These are phyloP conservation scores for Penicillium sp. DNA, from an alignment of 2,329 filamentous ascomycete species.

Conservation along the genomic window DNA sequence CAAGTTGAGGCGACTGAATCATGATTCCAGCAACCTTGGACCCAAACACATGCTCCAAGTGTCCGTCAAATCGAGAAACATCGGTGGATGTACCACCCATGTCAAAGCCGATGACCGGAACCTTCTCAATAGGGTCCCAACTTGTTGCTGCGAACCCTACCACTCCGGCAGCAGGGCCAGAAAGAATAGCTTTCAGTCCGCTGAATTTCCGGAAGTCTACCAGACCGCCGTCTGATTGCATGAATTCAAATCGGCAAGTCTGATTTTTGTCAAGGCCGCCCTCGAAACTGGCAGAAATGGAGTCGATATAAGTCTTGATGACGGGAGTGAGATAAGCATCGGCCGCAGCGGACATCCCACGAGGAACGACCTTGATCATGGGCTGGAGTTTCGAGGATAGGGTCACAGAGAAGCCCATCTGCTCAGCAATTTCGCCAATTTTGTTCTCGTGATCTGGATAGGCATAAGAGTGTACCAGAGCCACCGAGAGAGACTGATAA, in stretches of 20 bases:
- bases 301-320: conserved; percentile 66
- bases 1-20: conserved; percentile 84
- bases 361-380: conserved; percentile 78
- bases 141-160: conserved; percentile 90
- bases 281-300: conserved; percentile 60
- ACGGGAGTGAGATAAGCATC: conserved; percentile 76
- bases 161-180: conserved; percentile 87
- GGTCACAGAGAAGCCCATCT: conserved; percentile 76
- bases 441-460: conserved; percentile 77
- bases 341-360: conserved; percentile 69
- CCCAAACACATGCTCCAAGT: conserved; percentile 90
- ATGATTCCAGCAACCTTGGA: conserved; percentile 92
- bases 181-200: conserved; percentile 79
- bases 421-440: conserved; percentile 68
- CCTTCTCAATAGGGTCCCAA: conserved; percentile 75
- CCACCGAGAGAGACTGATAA: conserved; percentile 75
- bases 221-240: conserved; percentile 79
- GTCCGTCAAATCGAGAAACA: conserved; percentile 75
- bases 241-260: conserved; percentile 80
- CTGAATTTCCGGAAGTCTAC: conserved; percentile 62
- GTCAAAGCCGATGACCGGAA: conserved; percentile 87
- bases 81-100: conserved; percentile 95
- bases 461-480: conserved; percentile 83
- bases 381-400: conserved; percentile 74
- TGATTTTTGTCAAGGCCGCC: conserved; percentile 70